Evolutionary conservation across 129 eudicot genomes (phyloP).

Genomic region (Erigeron canadensis): DNA sequence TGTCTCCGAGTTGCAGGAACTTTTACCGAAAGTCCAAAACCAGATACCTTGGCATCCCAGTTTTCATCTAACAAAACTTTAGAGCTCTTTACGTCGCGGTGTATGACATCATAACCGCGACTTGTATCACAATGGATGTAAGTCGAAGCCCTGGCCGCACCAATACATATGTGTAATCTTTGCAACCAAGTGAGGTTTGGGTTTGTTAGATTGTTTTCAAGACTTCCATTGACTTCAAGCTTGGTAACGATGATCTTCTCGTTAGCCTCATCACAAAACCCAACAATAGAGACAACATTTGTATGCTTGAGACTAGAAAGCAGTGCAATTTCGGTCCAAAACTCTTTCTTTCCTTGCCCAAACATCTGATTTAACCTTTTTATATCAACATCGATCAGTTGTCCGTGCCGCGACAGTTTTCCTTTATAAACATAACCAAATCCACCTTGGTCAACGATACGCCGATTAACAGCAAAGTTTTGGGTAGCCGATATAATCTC

Average conservation of each 20-base stretch:
- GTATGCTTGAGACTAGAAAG: conserved; percentile 50
- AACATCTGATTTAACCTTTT: conserved; percentile 50
- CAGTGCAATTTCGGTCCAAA: conserved; percentile 45
- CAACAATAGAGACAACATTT: conserved; percentile 54
- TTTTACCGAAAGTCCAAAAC: conserved; percentile 50
- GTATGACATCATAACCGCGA: conserved; percentile 49
- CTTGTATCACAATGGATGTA: conserved; percentile 38
- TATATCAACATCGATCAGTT: conserved; percentile 38
- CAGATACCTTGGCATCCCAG: conserved; percentile 57
- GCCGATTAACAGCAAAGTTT: conserved; percentile 47
- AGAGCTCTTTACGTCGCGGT: conserved; percentile 54
- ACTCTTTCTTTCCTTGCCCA: conserved; percentile 41
- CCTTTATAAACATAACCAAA: conserved; percentile 58
- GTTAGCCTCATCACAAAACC: conserved; percentile 42
- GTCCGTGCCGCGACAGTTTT: not conserved
- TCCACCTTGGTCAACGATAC: conserved; percentile 53
- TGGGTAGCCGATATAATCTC: conserved; percentile 53
- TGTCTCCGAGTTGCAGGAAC: conserved; percentile 46
- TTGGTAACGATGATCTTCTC: conserved; percentile 52
- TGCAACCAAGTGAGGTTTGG: conserved; percentile 52
- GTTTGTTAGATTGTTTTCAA: conserved; percentile 46
- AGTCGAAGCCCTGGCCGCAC: conserved; percentile 45
- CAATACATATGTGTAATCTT: conserved; percentile 49
- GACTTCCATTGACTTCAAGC: conserved; percentile 43
- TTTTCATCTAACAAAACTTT: conserved; percentile 51